phyloP scores from a whole-genome alignment of 208 protist species.

The Acanthamoeba polyphaga region DNA sequence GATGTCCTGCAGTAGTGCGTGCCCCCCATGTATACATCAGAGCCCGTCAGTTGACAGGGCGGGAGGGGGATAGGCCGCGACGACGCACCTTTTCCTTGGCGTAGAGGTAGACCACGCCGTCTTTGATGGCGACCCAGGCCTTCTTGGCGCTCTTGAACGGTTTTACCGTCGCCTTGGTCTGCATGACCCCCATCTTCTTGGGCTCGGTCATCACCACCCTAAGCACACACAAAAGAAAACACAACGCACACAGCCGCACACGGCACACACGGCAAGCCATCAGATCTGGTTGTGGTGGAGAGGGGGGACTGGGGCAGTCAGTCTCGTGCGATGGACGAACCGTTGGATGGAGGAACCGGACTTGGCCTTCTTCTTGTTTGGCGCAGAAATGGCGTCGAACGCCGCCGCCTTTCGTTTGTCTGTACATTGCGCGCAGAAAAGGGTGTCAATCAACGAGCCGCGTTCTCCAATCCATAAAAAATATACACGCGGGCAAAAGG shows the following conservation, averaged over 20 bases:
- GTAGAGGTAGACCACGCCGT: slow-evolving; percentile 54
- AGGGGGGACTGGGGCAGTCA: neutral
- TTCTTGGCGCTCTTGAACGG: slow-evolving; percentile 54
- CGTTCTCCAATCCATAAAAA: too few species aligned
- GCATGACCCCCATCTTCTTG: neutral
- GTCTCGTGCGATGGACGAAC: neutral
- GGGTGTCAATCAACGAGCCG: neutral
- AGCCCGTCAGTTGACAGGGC: neutral
- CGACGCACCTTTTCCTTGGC: neutral
- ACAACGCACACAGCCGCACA: too few species aligned
- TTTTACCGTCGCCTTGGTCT: slow-evolving; percentile 37
- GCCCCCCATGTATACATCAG: too few species aligned
- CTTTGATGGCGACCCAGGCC: slow-evolving; percentile 8
- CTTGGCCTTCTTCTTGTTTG: slow-evolving; percentile 42
- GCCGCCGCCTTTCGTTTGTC: slow-evolving; percentile 9
- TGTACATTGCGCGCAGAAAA: neutral
- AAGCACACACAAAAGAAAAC: neutral
- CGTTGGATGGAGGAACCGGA: neutral
- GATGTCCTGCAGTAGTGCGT: neutral
- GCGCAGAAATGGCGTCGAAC: neutral
- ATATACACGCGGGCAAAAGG: neutral
- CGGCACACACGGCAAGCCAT: too few species aligned
- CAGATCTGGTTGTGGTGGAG: neutral
- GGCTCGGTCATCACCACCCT: slow-evolving; percentile 9
- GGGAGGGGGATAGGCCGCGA: neutral